Conservation (phyloP, 495 filamentous ascomycete genomes). For the Aspergillus nidulans region DNA sequence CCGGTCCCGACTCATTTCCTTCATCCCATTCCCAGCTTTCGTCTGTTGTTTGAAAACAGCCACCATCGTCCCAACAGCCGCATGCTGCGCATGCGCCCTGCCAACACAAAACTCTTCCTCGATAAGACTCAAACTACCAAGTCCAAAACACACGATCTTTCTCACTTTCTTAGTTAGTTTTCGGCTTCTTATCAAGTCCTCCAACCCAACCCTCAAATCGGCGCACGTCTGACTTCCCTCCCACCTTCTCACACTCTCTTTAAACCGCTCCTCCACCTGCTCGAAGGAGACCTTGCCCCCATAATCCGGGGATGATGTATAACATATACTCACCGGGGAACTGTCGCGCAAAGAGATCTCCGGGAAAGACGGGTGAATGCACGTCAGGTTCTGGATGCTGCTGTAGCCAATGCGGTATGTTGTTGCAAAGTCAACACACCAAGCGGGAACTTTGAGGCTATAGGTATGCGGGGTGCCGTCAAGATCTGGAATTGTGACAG, state of each 20-base stretch:
- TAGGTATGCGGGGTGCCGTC: conserved; percentile 14
- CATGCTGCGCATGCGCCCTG: conserved; percentile 20
- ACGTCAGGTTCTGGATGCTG: conserved; percentile 18
- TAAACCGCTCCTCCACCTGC: conserved; percentile 6
- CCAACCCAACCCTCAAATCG: not conserved
- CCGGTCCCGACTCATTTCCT: not conserved
- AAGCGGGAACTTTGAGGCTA: conserved; percentile 14
- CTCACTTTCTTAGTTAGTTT: conserved; percentile 1
- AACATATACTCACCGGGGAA: conserved; percentile 19
- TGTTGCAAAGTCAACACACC: conserved; percentile 19
- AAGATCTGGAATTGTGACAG: conserved; percentile 14
- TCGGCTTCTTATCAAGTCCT: not conserved
- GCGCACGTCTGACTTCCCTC: conserved; percentile 6
- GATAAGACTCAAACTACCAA: conserved; percentile 13
- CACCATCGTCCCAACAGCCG: conserved; percentile 19
- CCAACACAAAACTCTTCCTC: not conserved
- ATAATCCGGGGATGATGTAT: conserved; percentile 9
- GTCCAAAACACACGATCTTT: conserved; percentile 21
- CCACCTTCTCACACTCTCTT: conserved; percentile 7
- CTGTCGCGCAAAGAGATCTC: conserved; percentile 14
- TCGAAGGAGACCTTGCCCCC: not conserved
- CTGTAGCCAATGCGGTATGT: conserved; percentile 23
- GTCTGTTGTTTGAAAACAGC: not conserved
- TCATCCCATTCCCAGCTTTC: not conserved
- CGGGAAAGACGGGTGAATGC: conserved; percentile 15